These are phyloP conservation scores for Breynia disticha DNA, from an alignment of 441 rosid genomes.

Conservation along the genomic window DNA sequence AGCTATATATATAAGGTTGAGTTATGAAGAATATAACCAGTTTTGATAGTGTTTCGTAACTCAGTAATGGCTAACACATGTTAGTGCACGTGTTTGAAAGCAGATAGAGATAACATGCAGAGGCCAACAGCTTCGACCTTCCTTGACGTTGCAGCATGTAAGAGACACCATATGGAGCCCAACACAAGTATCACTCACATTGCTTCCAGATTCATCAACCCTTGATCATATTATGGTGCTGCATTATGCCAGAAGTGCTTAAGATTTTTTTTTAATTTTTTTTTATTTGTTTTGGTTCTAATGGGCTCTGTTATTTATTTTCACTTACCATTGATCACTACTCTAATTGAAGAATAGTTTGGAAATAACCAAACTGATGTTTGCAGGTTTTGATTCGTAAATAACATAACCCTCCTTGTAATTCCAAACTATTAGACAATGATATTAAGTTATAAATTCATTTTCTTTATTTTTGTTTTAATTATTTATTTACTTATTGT, in stretches of 20 bases:
- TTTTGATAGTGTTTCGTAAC: no score
- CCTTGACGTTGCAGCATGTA: conserved; percentile 83
- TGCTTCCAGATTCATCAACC: conserved; percentile 56
- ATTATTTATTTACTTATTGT: neutral
- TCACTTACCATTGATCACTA: neutral
- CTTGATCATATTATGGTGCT: conserved; percentile 77
- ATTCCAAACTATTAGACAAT: conserved; percentile 16
- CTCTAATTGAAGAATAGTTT: conserved; percentile 26
- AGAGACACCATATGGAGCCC: conserved; percentile 79
- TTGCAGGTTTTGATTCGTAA: conserved; percentile 14
- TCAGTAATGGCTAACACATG: neutral
- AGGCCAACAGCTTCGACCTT: conserved; percentile 70
- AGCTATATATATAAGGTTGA: no score
- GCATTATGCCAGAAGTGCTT: conserved; percentile 61
- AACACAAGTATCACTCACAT: conserved; percentile 36
- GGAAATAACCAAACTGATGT: conserved; percentile 23
- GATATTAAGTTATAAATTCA: conserved; percentile 9
- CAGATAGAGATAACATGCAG: conserved; percentile 90
- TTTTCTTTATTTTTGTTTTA: neutral
- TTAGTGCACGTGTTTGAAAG: conserved; percentile 11
- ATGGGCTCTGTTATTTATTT: conserved; percentile 19
- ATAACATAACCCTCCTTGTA: conserved; percentile 24
- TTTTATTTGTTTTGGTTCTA: neutral
- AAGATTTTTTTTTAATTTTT: neutral
- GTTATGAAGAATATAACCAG: no score